phyloP scores from a whole-genome alignment of 805 yeast species.

The Dipodascus geniculatus region DNA sequence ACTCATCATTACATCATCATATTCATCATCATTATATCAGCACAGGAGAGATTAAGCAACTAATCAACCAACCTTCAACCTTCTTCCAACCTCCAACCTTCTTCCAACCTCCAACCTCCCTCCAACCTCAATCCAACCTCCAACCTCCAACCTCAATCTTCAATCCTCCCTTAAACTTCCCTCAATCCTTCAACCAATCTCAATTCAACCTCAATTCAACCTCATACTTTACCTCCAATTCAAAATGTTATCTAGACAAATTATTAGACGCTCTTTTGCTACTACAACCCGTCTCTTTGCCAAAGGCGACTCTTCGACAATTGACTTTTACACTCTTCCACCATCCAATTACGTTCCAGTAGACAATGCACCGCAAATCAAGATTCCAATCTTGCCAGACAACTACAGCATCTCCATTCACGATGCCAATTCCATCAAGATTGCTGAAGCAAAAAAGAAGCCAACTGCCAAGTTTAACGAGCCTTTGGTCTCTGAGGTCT shows the following conservation, averaged over 20 bases:
- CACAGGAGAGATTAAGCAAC: too few relatives aligned
- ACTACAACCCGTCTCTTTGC: conserved; percentile 17
- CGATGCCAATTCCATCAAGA: conserved; percentile 8
- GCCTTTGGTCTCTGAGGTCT: conserved; percentile 9
- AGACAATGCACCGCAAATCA: conserved; percentile 12
- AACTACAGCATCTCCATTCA: conserved; percentile 10
- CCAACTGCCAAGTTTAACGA: conserved; percentile 16
- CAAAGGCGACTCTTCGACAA: conserved; percentile 25
- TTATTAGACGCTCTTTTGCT: background rate
- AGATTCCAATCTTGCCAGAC: conserved; percentile 24
- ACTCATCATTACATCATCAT: too few relatives aligned
- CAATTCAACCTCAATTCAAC: background rate
- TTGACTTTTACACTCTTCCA: conserved; percentile 27
- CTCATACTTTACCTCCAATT: background rate
- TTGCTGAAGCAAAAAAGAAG: conserved; percentile 11
- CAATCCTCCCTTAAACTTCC: too few relatives aligned
- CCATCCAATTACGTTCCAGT: conserved; percentile 5
- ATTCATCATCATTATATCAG: too few relatives aligned
- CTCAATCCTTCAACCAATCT: background rate
- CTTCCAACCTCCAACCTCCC: too few relatives aligned
- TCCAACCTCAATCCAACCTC: too few relatives aligned
- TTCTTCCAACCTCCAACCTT: too few relatives aligned
- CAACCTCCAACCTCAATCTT: too few relatives aligned
- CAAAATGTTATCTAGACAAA: background rate
- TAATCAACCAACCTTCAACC: too few relatives aligned